phyloP scores from a whole-genome alignment of 176 grass and related monocot genomes.

The Carex pumila region DNA sequence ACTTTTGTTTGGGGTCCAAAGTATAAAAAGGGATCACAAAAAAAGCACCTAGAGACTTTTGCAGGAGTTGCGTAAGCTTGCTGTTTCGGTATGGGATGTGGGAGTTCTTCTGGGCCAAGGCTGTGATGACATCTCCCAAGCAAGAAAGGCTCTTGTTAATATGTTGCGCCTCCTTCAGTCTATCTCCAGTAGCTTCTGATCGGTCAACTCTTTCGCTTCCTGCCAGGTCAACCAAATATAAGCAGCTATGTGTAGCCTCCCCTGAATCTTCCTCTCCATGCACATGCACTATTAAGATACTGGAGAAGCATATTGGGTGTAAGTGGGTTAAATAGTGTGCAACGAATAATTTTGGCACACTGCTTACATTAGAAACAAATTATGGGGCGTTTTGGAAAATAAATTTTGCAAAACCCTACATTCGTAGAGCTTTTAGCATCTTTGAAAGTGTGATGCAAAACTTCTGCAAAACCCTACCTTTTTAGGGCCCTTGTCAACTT shows the following conservation, averaged over 20 bases:
- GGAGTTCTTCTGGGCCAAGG: conserved; percentile 84
- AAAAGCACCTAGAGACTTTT: conserved; percentile 71
- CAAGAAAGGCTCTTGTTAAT: conserved; percentile 94
- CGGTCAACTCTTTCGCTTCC: conserved; percentile 88
- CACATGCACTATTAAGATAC: conserved; percentile 82
- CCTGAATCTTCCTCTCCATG: conserved; percentile 60
- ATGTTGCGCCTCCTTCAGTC: conserved; percentile 69
- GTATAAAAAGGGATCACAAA: background rate
- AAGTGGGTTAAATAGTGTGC: conserved; percentile 13
- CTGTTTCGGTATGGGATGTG: conserved; percentile 93
- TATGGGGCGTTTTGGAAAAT: conserved; percentile 9
- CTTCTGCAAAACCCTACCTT: background rate
- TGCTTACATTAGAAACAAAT: background rate
- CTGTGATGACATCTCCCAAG: conserved; percentile 91
- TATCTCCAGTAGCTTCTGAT: conserved; percentile 71
- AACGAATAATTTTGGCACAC: background rate
- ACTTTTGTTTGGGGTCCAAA: background rate
- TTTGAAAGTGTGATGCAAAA: background rate
- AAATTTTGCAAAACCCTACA: background rate
- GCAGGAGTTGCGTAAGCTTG: conserved; percentile 85
- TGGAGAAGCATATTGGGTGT: conserved; percentile 24
- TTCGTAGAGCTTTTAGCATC: background rate
- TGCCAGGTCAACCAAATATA: conserved; percentile 94
- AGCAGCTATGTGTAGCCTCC: conserved; percentile 40
- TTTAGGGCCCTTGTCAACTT: background rate